Evolutionary conservation across 1,284 basidiomycete genomes (phyloP).

Genomic region (Rhodotorula sp.): DNA sequence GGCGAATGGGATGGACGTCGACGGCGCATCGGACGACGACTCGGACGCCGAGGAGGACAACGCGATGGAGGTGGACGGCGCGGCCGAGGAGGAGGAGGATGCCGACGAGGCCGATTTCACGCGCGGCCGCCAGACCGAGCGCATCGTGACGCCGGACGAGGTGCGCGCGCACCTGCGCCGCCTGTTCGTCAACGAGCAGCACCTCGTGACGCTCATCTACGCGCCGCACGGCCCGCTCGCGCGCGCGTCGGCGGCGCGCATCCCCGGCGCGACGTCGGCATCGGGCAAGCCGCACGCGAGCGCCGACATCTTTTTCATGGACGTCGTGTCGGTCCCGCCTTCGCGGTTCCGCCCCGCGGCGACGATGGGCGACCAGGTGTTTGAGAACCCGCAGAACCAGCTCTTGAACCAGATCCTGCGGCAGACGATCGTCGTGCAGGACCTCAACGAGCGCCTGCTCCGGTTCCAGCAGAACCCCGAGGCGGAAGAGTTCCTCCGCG

Average conservation of each 20-base stretch:
- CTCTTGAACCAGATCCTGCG: constrained; percentile 81
- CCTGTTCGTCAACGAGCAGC: constrained; percentile 79
- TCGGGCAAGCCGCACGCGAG: constrained; percentile 58
- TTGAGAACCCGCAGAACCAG: constrained; percentile 96
- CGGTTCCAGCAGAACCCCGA: constrained; percentile 61
- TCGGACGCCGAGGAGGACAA: constrained; percentile 46
- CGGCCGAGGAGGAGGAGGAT: constrained; percentile 50
- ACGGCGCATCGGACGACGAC: constrained; percentile 50
- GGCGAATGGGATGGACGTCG: constrained; percentile 26
- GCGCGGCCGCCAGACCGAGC: constrained; percentile 81
- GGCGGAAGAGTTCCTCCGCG: constrained; percentile 27
- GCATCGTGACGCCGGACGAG: constrained; percentile 86
- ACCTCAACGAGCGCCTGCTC: constrained; percentile 70
- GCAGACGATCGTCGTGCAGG: constrained; percentile 68
- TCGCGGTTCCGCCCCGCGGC: constrained; percentile 94
- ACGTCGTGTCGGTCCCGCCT: constrained; percentile 86
- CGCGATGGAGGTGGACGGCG: constrained; percentile 56
- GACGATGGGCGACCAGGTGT: constrained; percentile 86
- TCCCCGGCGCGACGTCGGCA: constrained; percentile 46
- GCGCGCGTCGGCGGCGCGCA: constrained; percentile 24
- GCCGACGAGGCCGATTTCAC: constrained; percentile 55
- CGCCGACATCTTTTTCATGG: constrained; percentile 97
- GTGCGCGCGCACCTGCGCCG: constrained; percentile 88
- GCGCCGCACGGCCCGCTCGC: constrained; percentile 88
- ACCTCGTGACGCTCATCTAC: constrained; percentile 83